These are phyloP conservation scores for Colletotrichum sansevieriae DNA, from an alignment of 2,329 filamentous ascomycete species.

Conservation along the genomic window DNA sequence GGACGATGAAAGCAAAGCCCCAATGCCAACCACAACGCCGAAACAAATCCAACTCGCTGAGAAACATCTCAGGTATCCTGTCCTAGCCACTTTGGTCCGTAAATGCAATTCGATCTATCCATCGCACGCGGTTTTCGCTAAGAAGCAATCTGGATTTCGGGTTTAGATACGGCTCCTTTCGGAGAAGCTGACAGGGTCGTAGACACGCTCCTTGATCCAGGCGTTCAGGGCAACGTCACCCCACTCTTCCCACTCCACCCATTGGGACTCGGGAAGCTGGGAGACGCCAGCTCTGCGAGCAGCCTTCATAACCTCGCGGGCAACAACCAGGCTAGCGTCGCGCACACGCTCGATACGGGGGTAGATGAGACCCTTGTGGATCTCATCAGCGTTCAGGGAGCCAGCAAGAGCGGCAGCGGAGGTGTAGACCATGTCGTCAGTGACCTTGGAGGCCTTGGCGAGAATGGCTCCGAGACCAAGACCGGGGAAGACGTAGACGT, in stretches of 20 bases:
- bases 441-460: conserved; percentile 86
- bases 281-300: conserved; percentile 87
- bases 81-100: conserved; percentile 27
- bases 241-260: conserved; percentile 81
- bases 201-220: conserved; percentile 72
- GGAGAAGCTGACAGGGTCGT: conserved; percentile 66
- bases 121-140: conserved; percentile 1
- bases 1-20: conserved; percentile 35
- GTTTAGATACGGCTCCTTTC: conserved; percentile 46
- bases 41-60: conserved; percentile 35
- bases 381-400: conserved; percentile 84
- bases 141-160: conserved; percentile 8
- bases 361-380: conserved; percentile 88
- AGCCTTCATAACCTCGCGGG: conserved; percentile 92
- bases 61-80: conserved; percentile 36
- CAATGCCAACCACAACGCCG: conserved; percentile 38
- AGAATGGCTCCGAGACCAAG: conserved; percentile 94
- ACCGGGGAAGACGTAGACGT: conserved; percentile 95
- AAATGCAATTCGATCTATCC: conserved; percentile 38
- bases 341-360: conserved; percentile 91
- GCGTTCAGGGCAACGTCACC: conserved; percentile 72
- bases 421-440: conserved; percentile 97
- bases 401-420: conserved; percentile 85
- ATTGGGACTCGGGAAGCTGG: conserved; percentile 74
- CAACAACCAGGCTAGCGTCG: conserved; percentile 87